Base-by-base conservation (phyloP, 2,329 filamentous ascomycete genomes). In the Fusarium longipes region DNA sequence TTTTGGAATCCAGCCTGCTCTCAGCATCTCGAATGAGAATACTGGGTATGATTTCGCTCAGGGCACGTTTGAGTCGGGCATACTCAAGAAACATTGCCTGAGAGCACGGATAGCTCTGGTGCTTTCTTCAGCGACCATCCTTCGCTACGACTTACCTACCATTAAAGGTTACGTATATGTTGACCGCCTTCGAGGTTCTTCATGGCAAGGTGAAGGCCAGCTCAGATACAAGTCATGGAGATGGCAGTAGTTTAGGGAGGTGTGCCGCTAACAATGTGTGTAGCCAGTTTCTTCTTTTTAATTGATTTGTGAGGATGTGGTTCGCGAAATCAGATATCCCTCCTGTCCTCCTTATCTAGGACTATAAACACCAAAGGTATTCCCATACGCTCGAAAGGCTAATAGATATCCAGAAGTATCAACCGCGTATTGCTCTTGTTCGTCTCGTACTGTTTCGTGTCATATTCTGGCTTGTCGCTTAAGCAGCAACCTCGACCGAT, bases 401-500 rank as follows among this genome's bases (percentile, higher is more conserved):
- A 63, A 69, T 49, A 60, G 24, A 51, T 65, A 62, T 68, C 36
- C 50, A 65, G 65, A 57, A 52, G 42, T 36, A 32, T 53, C 38
- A 38, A 52, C 53, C 33, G 38, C 52, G 25, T 57, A 27, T 58
- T 38, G 39, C 38, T 44, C 29, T 32, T 18, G 50, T 40, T 53
- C 38, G 22, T 14, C 27, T 51, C 57, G 47, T 29, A 22, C 52
- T 30, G 39, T 40, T 38, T 54, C 38, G 49, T 20, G 27, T 63
- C 47, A n/a, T 38, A 36, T 36, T 8, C 30, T 48, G 42, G 30
- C 39, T 27, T 10, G 32, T n/a, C 14, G 22, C 39, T 65, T 44
- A 78, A 32, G 75, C 75, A 43, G 72, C 68, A 27, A 86, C 73
- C 73, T 83, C 82, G 64, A 88, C 78, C 63, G 84, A 84, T 77